Evolutionary conservation across 352 stramenopile genomes (phyloP).

Genomic region (Phytopythium montanum): DNA sequence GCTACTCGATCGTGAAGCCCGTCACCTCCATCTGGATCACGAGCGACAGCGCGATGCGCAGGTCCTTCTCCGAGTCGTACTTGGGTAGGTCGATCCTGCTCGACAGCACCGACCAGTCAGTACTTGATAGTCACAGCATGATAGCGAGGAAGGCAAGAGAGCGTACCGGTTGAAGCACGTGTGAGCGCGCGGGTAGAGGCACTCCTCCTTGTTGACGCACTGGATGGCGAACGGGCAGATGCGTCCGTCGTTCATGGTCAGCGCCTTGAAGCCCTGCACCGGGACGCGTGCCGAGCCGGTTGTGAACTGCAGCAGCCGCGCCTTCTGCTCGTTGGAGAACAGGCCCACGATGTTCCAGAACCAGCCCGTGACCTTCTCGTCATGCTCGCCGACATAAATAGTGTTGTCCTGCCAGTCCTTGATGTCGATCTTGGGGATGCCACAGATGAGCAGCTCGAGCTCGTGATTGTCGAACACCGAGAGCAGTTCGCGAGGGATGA

Average conservation of each 20-base stretch:
- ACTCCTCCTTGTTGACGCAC: conserved; percentile 76
- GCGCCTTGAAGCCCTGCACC: conserved; percentile 83
- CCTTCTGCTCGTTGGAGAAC: conserved; percentile 94
- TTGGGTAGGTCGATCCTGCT: conserved; percentile 73
- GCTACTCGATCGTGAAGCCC: conserved; percentile 82
- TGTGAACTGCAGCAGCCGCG: conserved; percentile 96
- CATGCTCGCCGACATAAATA: conserved; percentile 89
- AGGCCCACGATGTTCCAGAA: conserved; percentile 97
- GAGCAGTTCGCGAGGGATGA: conserved; percentile 92
- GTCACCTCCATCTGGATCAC: conserved; percentile 88
- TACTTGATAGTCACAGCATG: conserved; percentile 9
- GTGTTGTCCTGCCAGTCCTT: conserved; percentile 96
- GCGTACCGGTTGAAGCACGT: conserved; percentile 86
- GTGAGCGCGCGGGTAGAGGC: conserved; percentile 78
- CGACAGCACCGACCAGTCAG: conserved; percentile 7
- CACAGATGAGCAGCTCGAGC: conserved; percentile 97
- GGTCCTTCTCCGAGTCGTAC: conserved; percentile 73
- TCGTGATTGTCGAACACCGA: conserved; percentile 97
- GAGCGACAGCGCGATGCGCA: conserved; percentile 73
- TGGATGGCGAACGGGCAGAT: conserved; percentile 88
- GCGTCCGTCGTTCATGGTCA: conserved; percentile 86
- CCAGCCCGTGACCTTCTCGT: conserved; percentile 92
- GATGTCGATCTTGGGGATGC: conserved; percentile 97
- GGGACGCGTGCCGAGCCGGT: conserved; percentile 95
- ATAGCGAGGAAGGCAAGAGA: not conserved